Conservation (phyloP, 331 rosid species). For the Spiraea crenata region DNA sequence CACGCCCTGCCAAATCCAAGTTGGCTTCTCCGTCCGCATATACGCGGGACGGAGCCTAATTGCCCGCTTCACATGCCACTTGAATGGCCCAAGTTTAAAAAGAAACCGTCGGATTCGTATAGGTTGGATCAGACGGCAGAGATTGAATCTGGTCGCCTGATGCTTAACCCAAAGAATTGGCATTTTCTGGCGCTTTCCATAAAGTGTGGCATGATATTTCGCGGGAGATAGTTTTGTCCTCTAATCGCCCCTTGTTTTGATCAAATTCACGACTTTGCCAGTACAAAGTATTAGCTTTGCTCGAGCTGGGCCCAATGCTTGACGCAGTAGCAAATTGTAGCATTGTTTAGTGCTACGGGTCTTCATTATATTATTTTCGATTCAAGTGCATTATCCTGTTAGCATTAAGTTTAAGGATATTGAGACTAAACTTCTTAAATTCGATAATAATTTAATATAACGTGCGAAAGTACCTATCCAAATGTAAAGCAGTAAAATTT, state of each 20-base stretch:
- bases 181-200: neutral
- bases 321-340: neutral
- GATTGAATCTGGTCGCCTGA: constrained; percentile 16
- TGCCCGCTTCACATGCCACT: neutral
- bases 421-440: too few species aligned
- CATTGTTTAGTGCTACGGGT: too few species aligned
- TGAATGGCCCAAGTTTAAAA: neutral
- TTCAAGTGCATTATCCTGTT: too few species aligned
- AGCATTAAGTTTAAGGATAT: too few species aligned
- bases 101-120: constrained; percentile 17
- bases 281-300: neutral
- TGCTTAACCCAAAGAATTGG: neutral
- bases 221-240: neutral
- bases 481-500: too few species aligned
- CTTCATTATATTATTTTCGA: too few species aligned
- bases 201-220: neutral
- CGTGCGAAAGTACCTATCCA: too few species aligned
- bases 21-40: neutral
- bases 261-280: constrained; percentile 26
- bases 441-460: too few species aligned
- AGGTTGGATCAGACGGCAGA: constrained; percentile 21
- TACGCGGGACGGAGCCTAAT: neutral
- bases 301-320: neutral
- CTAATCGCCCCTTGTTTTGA: neutral
- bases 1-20: constrained; percentile 6